phyloP scores from a whole-genome alignment of 495 filamentous ascomycete genomes.

The Hypoxylon intermedium region DNA sequence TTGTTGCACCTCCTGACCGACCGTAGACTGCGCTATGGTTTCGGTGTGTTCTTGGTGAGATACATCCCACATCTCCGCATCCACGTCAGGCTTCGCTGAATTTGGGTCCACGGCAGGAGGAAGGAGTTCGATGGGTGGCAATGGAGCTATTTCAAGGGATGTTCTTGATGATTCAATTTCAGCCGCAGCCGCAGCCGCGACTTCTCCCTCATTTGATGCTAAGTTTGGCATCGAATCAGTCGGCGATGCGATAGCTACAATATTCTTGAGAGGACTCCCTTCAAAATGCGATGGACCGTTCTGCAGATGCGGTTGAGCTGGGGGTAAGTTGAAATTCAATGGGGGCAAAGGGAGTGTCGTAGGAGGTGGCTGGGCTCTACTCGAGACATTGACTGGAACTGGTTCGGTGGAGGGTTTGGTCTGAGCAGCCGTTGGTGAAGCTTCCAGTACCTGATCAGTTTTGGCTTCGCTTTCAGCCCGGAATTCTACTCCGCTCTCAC shows the following conservation, averaged over 20 bases:
- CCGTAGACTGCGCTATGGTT: not conserved
- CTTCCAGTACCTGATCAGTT: conserved; percentile 37
- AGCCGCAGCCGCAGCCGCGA: not conserved
- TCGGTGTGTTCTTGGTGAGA: not conserved
- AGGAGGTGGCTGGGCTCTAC: conserved; percentile 31
- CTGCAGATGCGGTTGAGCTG: conserved; percentile 25
- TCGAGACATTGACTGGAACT: conserved; percentile 21
- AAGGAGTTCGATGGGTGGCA: not conserved
- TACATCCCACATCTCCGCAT: conserved; percentile 28
- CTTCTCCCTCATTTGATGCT: conserved; percentile 12
- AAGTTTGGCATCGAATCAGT: conserved; percentile 10
- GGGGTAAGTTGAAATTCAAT: conserved; percentile 16
- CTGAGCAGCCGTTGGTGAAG: conserved; percentile 8
- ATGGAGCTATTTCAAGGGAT: conserved; percentile 1
- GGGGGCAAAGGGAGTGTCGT: conserved; percentile 8
- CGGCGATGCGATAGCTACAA: conserved; percentile 42
- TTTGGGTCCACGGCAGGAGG: not conserved
- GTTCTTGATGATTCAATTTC: not conserved
- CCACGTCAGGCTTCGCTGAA: not conserved
- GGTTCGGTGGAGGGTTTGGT: conserved; percentile 24
- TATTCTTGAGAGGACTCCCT: conserved; percentile 57
- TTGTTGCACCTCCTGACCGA: conserved; percentile 1
- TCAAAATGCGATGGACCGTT: conserved; percentile 45
- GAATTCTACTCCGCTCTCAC: conserved; percentile 28
- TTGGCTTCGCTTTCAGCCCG: conserved; percentile 38